Percentiles rank a stretch among this genome's conserved stretches.
Conservation (phyloP, 805 yeast species). For the Yamadazyma phyllophila region DNA sequence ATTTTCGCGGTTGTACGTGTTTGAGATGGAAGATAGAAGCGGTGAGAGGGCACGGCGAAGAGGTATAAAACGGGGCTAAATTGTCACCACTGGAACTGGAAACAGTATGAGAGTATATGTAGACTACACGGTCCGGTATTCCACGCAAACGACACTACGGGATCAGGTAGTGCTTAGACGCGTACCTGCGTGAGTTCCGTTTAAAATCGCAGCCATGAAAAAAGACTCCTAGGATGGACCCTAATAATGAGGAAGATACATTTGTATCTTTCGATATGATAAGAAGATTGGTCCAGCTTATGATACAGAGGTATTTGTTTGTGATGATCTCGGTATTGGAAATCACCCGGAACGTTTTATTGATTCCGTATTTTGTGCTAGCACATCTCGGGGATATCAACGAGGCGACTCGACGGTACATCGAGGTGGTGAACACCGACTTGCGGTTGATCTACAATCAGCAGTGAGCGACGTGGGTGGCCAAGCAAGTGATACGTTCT, state of each 20-base stretch:
- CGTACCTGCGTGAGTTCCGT: too few species aligned
- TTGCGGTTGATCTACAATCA: slow-evolving; percentile 7
- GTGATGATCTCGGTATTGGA: slow-evolving; percentile 5
- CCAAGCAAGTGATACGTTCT: too few species aligned
- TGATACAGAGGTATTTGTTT: not conserved
- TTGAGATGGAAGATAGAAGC: not conserved
- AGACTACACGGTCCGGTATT: too few species aligned
- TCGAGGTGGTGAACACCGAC: slow-evolving; percentile 8
- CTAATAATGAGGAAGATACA: not conserved
- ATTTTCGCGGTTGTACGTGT: slow-evolving; percentile 6
- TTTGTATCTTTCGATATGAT: too few species aligned
- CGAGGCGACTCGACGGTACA: slow-evolving; percentile 5
- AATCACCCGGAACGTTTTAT: slow-evolving; percentile 4
- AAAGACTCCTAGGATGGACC: too few species aligned
- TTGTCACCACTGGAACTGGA: too few species aligned
- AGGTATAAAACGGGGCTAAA: not conserved
- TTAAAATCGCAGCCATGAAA: too few species aligned
- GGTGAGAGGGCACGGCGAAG: not conserved
- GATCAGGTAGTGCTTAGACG: too few species aligned
- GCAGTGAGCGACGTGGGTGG: too few species aligned
- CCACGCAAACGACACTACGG: too few species aligned
- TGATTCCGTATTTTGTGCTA: slow-evolving; percentile 7
- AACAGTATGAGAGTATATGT: too few species aligned
- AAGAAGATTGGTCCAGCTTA: not conserved
- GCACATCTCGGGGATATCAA: not conserved